Conservation (phyloP, 169 alveolate genomes). For the Plasmodium yoelii region DNA sequence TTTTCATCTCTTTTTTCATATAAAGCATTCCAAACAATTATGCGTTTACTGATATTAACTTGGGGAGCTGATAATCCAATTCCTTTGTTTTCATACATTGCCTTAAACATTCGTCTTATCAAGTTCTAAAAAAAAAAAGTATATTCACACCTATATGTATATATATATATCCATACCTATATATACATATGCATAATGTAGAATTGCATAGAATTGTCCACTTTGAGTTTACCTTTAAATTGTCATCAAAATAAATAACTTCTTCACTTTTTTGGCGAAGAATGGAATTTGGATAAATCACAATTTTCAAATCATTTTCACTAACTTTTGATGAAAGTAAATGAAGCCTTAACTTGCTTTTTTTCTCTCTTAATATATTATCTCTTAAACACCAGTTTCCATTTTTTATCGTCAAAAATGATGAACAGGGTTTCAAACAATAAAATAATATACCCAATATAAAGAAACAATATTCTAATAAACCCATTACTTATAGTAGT, state of each 20-base stretch:
- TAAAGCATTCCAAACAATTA: slow-evolving; percentile 75
- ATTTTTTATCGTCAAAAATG: slow-evolving; percentile 4
- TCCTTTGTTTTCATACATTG: slow-evolving; percentile 74
- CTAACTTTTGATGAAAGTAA: slow-evolving; percentile 5
- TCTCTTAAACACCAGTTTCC: not conserved
- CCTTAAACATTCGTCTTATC: slow-evolving; percentile 31
- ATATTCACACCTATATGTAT: not conserved
- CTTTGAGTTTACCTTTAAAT: slow-evolving; percentile 19
- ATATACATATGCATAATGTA: not conserved
- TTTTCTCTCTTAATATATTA: slow-evolving; percentile 10
- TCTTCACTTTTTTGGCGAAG: slow-evolving; percentile 41
- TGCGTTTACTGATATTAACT: slow-evolving; percentile 48
- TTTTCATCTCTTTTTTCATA: slow-evolving; percentile 28
- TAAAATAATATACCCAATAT: not conserved
- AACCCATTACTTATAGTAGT: slow-evolving; percentile 2
- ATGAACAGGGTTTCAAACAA: slow-evolving; percentile 1
- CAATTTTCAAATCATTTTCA: slow-evolving; percentile 30
- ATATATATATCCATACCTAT: not conserved
- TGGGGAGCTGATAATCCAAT: slow-evolving; percentile 79
- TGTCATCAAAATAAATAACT: slow-evolving; percentile 40
- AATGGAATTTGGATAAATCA: slow-evolving; percentile 32
- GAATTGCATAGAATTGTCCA: not conserved
- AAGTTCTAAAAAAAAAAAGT: slow-evolving; percentile 14
- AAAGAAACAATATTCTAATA: slow-evolving; percentile 6
- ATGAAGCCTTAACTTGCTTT: not conserved